These are phyloP conservation scores for Cadophora malorum DNA, from an alignment of 2,329 filamentous ascomycete genomes.

Conservation along the genomic window DNA sequence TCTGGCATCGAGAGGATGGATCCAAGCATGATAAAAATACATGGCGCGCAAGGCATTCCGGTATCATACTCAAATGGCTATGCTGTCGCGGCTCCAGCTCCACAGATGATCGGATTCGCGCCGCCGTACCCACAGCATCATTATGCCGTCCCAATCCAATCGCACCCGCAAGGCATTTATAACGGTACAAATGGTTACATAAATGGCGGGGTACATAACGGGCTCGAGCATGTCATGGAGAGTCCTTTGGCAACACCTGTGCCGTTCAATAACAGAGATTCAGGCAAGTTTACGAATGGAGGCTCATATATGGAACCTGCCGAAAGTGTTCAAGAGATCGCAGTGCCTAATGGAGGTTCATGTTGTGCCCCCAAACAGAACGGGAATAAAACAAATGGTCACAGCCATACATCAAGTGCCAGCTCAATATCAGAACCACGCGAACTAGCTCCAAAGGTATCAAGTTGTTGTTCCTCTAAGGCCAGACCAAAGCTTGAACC, in stretches of 20 bases:
- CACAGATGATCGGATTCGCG: conserved; percentile 35
- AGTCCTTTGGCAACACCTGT: conserved; percentile 36
- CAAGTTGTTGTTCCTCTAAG: conserved; percentile 50
- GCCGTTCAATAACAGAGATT: conserved; percentile 28
- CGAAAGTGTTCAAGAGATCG: background rate
- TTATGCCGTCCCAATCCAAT: conserved; percentile 36
- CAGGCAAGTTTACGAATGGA: conserved; percentile 29
- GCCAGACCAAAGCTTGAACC: conserved; percentile 33
- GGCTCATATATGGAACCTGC: conserved; percentile 21
- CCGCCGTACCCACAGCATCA: conserved; percentile 38
- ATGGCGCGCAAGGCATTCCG: conserved; percentile 43
- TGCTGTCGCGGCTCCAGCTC: conserved; percentile 27
- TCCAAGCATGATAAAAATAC: conserved; percentile 57
- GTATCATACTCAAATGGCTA: conserved; percentile 38
- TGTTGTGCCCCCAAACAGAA: conserved; percentile 38
- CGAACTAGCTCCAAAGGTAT: conserved; percentile 30
- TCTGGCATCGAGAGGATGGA: conserved; percentile 59
- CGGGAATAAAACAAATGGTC: conserved; percentile 32
- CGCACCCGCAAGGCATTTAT: conserved; percentile 31
- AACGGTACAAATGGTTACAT: conserved; percentile 34
- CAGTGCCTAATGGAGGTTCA: conserved; percentile 28
- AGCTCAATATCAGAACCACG: conserved; percentile 22
- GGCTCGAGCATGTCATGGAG: conserved; percentile 37
- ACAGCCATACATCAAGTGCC: conserved; percentile 37
- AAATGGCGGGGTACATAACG: conserved; percentile 30